Conservation (phyloP, 805 yeast genomes). For the Myxozyma kluyveri region DNA sequence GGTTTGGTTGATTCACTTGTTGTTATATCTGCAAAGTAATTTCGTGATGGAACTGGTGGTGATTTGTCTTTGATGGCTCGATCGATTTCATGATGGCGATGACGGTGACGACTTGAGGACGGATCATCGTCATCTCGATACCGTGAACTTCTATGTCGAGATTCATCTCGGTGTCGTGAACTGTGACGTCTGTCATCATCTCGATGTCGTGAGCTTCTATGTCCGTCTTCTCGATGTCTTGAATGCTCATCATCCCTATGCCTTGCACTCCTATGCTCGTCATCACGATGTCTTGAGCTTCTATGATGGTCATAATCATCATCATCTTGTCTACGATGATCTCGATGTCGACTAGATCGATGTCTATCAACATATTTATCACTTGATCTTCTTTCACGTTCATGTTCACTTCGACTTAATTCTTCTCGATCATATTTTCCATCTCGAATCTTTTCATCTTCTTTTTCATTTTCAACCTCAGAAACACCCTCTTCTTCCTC, state of each 20-base stretch:
- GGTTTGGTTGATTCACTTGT: too few species aligned
- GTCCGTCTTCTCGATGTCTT: neutral
- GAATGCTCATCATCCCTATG: neutral
- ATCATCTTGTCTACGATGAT: neutral
- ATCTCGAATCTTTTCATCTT: neutral
- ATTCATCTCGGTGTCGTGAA: neutral
- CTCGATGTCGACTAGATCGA: neutral
- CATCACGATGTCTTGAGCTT: neutral
- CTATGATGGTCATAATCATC: neutral
- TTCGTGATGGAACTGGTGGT: too few species aligned
- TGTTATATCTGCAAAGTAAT: too few species aligned
- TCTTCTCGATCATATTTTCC: constrained; percentile 9
- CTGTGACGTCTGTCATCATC: neutral
- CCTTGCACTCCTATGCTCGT: neutral
- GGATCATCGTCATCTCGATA: too few species aligned
- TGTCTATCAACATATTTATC: too few species aligned
- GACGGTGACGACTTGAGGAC: too few species aligned
- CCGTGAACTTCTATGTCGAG: too few species aligned
- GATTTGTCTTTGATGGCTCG: too few species aligned
- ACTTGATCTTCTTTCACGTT: too few species aligned
- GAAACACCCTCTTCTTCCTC: neutral
- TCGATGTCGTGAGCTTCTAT: neutral
- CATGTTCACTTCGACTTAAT: too few species aligned
- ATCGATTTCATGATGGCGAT: too few species aligned
- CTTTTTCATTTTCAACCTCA: neutral